phyloP scores from a whole-genome alignment of 2,329 filamentous ascomycete species.

The Thermoascus crustaceus region DNA sequence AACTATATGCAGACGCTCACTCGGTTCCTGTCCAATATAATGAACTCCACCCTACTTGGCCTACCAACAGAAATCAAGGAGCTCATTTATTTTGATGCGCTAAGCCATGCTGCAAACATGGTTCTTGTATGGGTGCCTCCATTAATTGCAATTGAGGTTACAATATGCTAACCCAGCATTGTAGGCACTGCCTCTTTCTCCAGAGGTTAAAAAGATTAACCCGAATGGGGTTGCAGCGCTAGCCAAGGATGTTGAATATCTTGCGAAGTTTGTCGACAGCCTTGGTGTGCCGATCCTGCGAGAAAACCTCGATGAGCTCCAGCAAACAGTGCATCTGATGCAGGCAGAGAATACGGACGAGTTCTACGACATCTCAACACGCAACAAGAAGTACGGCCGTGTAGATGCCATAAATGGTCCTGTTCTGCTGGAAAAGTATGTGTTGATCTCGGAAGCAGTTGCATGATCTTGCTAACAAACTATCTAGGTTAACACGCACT shows the following conservation, averaged over 20 bases:
- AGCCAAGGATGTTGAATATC: constrained; percentile 72
- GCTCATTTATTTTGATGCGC: constrained; percentile 92
- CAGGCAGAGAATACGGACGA: constrained; percentile 84
- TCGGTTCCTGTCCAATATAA: constrained; percentile 87
- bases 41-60: constrained; percentile 86
- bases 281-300: constrained; percentile 82
- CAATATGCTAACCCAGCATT: constrained; percentile 14
- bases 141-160: constrained; percentile 14
- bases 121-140: constrained; percentile 56
- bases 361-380: constrained; percentile 83
- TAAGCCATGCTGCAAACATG: constrained; percentile 80
- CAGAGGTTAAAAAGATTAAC: constrained; percentile 77
- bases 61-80: constrained; percentile 95
- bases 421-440: constrained; percentile 81
- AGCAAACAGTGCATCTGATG: constrained; percentile 86
- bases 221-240: constrained; percentile 74
- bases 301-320: constrained; percentile 83
- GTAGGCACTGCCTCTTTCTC: constrained; percentile 67
- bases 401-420: constrained; percentile 89
- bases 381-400: constrained; percentile 88
- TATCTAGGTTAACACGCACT: constrained; percentile 53
- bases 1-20: constrained; percentile 96
- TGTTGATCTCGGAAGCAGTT: neutral
- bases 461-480: constrained; percentile 13
- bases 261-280: constrained; percentile 77